Conservation (phyloP, 441 rosid genomes). For the Erodium trifolium region DNA sequence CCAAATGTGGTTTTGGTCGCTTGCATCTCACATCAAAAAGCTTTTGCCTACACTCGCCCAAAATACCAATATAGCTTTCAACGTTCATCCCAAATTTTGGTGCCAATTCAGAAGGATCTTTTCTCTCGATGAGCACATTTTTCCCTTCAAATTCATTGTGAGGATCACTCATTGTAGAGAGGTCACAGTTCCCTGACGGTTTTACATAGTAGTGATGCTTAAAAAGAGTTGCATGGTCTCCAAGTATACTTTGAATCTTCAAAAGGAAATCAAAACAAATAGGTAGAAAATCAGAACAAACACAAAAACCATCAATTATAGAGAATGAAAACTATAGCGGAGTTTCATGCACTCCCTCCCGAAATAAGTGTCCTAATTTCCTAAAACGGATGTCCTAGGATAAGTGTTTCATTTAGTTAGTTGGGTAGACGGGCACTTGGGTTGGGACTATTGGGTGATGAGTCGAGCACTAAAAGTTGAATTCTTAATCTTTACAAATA, state of each 20-base stretch:
- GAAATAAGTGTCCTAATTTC: background rate
- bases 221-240: constrained; percentile 62
- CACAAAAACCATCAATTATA: background rate
- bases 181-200: constrained; percentile 74
- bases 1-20: constrained; percentile 86
- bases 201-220: constrained; percentile 74
- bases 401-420: no score
- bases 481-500: no score
- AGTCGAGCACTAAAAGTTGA: background rate
- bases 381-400: no score
- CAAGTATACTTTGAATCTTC: constrained; percentile 70
- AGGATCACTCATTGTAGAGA: constrained; percentile 80
- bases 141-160: constrained; percentile 67
- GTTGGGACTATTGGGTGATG: background rate
- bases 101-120: constrained; percentile 51
- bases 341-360: background rate
- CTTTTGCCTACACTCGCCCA: constrained; percentile 67
- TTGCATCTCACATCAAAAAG: constrained; percentile 56
- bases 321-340: background rate
- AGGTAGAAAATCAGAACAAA: constrained; percentile 3
- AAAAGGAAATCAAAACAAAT: constrained; percentile 12
- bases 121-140: constrained; percentile 75
- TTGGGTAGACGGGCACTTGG: no score
- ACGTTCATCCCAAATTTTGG: constrained; percentile 45
- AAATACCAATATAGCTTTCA: constrained; percentile 54